Evolutionary conservation across 2,329 filamentous ascomycete genomes (phyloP).

Genomic region (Mycosphaerella sp.): DNA sequence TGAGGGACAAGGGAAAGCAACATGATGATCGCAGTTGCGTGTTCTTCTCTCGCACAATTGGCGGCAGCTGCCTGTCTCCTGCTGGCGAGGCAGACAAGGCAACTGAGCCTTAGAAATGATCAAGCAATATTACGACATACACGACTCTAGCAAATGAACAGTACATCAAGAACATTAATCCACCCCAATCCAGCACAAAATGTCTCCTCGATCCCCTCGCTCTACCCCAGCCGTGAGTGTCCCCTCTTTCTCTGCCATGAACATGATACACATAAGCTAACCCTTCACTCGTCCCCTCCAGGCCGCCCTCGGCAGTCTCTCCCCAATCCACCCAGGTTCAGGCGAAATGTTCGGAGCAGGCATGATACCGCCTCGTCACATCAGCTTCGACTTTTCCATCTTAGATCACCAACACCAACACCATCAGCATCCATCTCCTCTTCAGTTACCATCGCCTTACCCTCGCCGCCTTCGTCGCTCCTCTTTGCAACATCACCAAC

Average conservation of each 20-base stretch:
- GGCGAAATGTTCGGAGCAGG: not conserved
- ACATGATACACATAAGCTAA: too few relatives aligned
- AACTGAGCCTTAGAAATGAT: not conserved
- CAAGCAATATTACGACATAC: conserved; percentile 1
- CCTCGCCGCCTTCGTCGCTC: too few relatives aligned
- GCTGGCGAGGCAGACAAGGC: too few relatives aligned
- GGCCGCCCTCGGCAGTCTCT: conserved; percentile 1
- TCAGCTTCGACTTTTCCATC: conserved; percentile 2
- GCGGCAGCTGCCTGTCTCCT: too few relatives aligned
- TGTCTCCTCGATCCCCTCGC: not conserved
- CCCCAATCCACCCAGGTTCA: not conserved
- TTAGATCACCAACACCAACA: not conserved
- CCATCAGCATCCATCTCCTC: too few relatives aligned
- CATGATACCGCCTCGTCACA: not conserved
- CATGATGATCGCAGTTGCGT: not conserved
- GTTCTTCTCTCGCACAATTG: too few relatives aligned
- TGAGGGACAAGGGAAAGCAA: not conserved
- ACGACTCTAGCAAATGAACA: not conserved
- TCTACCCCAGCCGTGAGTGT: conserved; percentile 1
- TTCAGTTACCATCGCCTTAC: conserved; percentile 2
- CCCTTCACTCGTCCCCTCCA: too few relatives aligned
- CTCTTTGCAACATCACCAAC: too few relatives aligned
- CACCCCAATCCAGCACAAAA: not conserved
- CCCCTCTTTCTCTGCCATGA: too few relatives aligned
- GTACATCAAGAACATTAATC: not conserved